Base-by-base conservation (phyloP, 1,284 basidiomycete genomes). In the Sporisorium graminicola region DNA sequence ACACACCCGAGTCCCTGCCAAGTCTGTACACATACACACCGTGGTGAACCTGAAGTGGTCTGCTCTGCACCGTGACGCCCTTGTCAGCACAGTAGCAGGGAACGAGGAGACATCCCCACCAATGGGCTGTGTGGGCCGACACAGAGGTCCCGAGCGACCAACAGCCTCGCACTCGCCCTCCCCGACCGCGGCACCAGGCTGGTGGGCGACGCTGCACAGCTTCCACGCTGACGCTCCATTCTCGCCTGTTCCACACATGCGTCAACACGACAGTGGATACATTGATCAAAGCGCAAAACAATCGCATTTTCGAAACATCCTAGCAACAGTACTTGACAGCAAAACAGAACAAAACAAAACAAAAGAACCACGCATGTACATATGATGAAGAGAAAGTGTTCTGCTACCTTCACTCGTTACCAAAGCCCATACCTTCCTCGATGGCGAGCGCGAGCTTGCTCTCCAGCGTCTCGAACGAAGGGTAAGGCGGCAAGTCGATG, bases 401-500 rank as follows among this genome's bases (percentile, higher is more conserved):
- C 22, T 33, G 20, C 13, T 1, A 40, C 13, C 20, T 37, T 58
- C 78, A 84, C 72, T 84, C 82, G 65, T 84, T 81, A 27, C 81
- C 81, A 47, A 84, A 84, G 47, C 81, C 80, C 70, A 84, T 79
- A 10, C 80, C 80, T 57, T 84, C 82, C 68, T 84, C 82, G 56
- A 84, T 82, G n/a, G 83, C 81, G 9, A 81, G 67, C 18, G 82
- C 78, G 10, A 85, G 67, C 74, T 85, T 85, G 63, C 79, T 80
- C 59, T 85, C 84, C 26, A 85, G 69, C 31, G 78, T 78, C 69
- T 82, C 79, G 46, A 76, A 78, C 26, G 71, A 75, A 7, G 80
- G 77, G 54, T 85, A 85, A n/a, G 83, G 83, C 29, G 84, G 84
- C 40, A 85, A 60, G 67, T 85, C 84, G 65, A 85, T 84, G 20